Conservation (phyloP, 1,139 yeast genomes). For the Kodamaea sp. region DNA sequence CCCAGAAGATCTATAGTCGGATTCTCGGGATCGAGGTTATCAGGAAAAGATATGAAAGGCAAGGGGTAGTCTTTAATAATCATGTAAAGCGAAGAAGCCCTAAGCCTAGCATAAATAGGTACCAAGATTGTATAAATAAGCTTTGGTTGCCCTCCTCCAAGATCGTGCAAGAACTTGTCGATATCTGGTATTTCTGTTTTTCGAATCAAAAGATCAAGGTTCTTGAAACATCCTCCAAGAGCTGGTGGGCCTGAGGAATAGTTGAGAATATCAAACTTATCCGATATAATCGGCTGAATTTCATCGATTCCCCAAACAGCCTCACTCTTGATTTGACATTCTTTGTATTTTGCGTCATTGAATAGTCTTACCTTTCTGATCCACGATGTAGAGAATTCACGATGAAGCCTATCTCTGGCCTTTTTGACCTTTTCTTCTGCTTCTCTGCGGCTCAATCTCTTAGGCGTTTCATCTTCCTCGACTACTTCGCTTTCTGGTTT, state of each 20-base stretch:
- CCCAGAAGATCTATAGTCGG: slow-evolving; percentile 38
- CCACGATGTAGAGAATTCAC: slow-evolving; percentile 73
- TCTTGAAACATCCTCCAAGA: slow-evolving; percentile 31
- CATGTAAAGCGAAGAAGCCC: slow-evolving; percentile 33
- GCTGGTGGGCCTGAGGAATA: slow-evolving; percentile 39
- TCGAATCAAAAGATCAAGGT: slow-evolving; percentile 33
- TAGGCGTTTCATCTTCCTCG: slow-evolving; percentile 8
- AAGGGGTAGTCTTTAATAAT: slow-evolving; percentile 43
- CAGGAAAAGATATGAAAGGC: slow-evolving; percentile 46
- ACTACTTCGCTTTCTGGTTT: not conserved
- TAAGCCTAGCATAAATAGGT: slow-evolving; percentile 35
- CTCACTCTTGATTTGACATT: slow-evolving; percentile 29
- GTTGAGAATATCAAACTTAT: slow-evolving; percentile 39
- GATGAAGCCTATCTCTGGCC: slow-evolving; percentile 38
- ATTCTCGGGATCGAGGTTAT: slow-evolving; percentile 22
- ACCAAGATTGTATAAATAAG: slow-evolving; percentile 40
- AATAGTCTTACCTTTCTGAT: slow-evolving; percentile 38
- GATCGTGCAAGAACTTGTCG: slow-evolving; percentile 36
- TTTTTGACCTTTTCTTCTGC: slow-evolving; percentile 30
- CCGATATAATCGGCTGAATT: slow-evolving; percentile 29
- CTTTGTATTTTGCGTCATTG: slow-evolving; percentile 23
- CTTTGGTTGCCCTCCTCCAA: slow-evolving; percentile 46
- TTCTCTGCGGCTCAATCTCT: slow-evolving; percentile 19
- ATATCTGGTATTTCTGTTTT: slow-evolving; percentile 32
- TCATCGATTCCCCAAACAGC: slow-evolving; percentile 40